These are phyloP conservation scores for Nissolia schottii DNA, from an alignment of 306 rosid genomes.

Conservation along the genomic window DNA sequence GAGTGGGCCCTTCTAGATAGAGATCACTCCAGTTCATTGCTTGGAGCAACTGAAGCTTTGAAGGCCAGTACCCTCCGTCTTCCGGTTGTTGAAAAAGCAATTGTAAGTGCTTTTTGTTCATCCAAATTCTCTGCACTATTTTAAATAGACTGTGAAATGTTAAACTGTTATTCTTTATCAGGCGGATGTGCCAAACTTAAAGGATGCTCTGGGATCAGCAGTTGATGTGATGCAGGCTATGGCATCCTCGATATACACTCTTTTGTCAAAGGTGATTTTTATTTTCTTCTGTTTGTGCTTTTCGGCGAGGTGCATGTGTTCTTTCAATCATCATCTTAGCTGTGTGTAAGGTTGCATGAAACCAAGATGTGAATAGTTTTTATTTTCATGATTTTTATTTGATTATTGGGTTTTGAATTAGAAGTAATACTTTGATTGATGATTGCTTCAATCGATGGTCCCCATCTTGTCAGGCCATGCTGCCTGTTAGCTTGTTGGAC, in stretches of 20 bases:
- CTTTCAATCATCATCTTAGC: neutral
- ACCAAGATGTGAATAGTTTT: neutral
- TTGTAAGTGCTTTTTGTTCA: slow-evolving; percentile 42
- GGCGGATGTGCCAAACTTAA: slow-evolving; percentile 89
- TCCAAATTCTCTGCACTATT: neutral
- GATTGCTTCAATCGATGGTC: neutral
- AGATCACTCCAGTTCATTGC: slow-evolving; percentile 88
- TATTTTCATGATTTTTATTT: neutral
- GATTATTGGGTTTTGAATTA: slow-evolving; percentile 1
- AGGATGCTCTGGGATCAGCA: slow-evolving; percentile 92
- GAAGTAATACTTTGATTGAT: neutral
- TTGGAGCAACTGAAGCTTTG: slow-evolving; percentile 98
- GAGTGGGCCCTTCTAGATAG: slow-evolving; percentile 89
- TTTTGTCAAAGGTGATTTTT: slow-evolving; percentile 68
- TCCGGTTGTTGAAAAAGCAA: slow-evolving; percentile 88
- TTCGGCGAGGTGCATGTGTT: neutral
- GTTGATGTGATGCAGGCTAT: slow-evolving; percentile 95
- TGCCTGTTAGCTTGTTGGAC: slow-evolving; percentile 3
- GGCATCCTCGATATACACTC: slow-evolving; percentile 86
- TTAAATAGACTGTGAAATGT: slow-evolving; percentile 10
- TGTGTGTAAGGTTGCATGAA: neutral
- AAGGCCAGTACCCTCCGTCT: slow-evolving; percentile 97
- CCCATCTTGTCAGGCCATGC: neutral
- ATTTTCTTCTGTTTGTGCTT: slow-evolving; percentile 5
- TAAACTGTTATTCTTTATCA: slow-evolving; percentile 26